A percentile compares a stretch with the other conserved stretches of the same genome.
Conservation (phyloP, 306 rosid genomes). For the Elaeagnus macrophylla region DNA sequence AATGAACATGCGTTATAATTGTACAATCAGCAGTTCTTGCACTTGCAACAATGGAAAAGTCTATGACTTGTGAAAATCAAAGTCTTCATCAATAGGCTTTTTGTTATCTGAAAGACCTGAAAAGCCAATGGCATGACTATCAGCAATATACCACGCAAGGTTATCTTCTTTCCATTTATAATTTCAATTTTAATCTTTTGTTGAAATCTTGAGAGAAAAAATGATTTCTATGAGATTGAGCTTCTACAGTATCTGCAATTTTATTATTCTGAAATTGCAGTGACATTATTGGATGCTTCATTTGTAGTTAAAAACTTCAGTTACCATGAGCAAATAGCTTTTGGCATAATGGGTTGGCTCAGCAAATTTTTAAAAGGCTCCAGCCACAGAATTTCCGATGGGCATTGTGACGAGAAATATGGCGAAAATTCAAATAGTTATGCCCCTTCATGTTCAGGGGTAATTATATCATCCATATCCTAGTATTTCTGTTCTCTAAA, state of each 20-base stretch:
- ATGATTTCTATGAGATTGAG: no score
- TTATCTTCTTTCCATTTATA: no score
- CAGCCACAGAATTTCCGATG: conserved; percentile 55
- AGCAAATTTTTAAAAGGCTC: conserved; percentile 74
- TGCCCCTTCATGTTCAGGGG: conserved; percentile 70
- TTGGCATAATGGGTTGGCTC: conserved; percentile 63
- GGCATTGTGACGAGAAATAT: conserved; percentile 32
- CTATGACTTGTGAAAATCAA: no score
- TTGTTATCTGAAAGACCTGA: no score
- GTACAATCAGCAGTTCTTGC: no score
- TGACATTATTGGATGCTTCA: conserved; percentile 15
- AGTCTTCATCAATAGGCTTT: no score
- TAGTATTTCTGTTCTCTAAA: neutral
- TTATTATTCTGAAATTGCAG: conserved; percentile 8
- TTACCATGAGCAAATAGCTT: conserved; percentile 36
- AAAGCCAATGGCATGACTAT: no score
- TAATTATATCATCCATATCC: conserved; percentile 18
- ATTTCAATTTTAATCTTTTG: no score
- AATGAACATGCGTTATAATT: no score
- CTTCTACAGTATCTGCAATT: neutral
- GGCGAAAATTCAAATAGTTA: conserved; percentile 45
- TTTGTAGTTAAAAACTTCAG: conserved; percentile 32
- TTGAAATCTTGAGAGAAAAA: no score
- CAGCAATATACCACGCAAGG: no score
- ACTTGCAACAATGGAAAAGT: no score